Conservation (phyloP, 805 yeast genomes). For the Suhomyces pyralidae region DNA sequence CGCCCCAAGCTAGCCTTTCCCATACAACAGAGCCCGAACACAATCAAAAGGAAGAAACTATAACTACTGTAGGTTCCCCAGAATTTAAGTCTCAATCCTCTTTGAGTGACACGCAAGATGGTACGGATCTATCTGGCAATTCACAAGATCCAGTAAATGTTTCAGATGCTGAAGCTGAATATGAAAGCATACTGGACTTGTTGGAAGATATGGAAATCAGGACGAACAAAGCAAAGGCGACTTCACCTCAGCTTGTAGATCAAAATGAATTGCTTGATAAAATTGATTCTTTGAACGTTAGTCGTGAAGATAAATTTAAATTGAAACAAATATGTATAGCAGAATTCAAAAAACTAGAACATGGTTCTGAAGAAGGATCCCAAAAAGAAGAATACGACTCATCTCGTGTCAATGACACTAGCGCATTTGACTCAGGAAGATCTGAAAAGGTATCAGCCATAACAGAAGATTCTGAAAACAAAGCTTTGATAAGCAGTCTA, state of each 20-base stretch:
- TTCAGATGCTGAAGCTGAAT: not conserved
- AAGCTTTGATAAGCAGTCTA: constrained; percentile 9
- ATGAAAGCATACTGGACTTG: constrained; percentile 6
- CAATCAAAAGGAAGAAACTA: not conserved
- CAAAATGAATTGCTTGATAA: constrained; percentile 20
- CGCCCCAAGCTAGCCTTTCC: not conserved
- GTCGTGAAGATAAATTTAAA: constrained; percentile 26
- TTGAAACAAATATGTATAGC: constrained; percentile 23
- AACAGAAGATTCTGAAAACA: constrained; percentile 6
- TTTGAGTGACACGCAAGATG: not conserved
- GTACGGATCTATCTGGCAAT: not conserved
- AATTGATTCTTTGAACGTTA: constrained; percentile 25
- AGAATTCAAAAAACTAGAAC: constrained; percentile 13
- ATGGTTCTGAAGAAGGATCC: constrained; percentile 5
- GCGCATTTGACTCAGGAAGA: constrained; percentile 1
- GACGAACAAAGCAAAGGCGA: not conserved
- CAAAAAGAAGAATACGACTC: constrained; percentile 10
- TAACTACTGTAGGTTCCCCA: not conserved
- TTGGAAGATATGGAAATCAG: constrained; percentile 34
- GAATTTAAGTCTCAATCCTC: not conserved
- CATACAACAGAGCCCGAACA: not conserved
- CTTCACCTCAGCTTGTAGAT: constrained; percentile 5
- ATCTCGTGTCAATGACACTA: not conserved
- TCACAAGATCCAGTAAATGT: not conserved
- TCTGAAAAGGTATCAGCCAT: not conserved